Evolutionary conservation across 148 eudicot genomes (phyloP).

Genomic region (Hydrangea macrophylla): DNA sequence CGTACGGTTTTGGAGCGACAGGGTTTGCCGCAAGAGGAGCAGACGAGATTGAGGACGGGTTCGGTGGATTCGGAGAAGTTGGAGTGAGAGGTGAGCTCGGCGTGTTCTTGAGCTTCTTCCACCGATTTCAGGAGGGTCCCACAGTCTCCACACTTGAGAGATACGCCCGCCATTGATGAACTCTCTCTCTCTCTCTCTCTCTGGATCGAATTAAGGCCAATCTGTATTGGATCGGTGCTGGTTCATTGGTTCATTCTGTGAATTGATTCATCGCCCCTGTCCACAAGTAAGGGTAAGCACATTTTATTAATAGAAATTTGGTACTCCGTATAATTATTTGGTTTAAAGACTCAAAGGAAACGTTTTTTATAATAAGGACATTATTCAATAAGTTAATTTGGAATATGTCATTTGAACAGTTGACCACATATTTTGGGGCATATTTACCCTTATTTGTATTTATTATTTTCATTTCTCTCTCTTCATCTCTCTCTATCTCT

Average conservation of each 20-base stretch:
- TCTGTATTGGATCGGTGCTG: neutral
- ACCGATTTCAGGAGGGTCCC: constrained; percentile 76
- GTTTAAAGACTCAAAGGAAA: too few species aligned
- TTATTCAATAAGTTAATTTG: too few species aligned
- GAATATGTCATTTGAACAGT: too few species aligned
- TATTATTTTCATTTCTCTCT: too few species aligned
- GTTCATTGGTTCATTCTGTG: too few species aligned
- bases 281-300: too few species aligned
- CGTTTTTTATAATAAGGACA: too few species aligned
- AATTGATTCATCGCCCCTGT: too few species aligned
- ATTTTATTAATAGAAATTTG: too few species aligned
- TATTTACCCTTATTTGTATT: too few species aligned
- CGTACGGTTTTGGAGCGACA: constrained; percentile 95
- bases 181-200: neutral
- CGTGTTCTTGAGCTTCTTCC: constrained; percentile 93
- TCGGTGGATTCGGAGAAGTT: constrained; percentile 89
- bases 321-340: too few species aligned
- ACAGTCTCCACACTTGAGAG: constrained; percentile 87
- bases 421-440: too few species aligned
- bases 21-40: constrained; percentile 82
- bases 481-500: neutral
- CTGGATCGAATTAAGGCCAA: neutral
- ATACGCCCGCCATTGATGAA: constrained; percentile 74
- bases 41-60: constrained; percentile 82
- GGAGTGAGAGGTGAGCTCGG: constrained; percentile 83